phyloP scores from a whole-genome alignment of 2,329 filamentous ascomycete species.

The Waltergamsia citrina region DNA sequence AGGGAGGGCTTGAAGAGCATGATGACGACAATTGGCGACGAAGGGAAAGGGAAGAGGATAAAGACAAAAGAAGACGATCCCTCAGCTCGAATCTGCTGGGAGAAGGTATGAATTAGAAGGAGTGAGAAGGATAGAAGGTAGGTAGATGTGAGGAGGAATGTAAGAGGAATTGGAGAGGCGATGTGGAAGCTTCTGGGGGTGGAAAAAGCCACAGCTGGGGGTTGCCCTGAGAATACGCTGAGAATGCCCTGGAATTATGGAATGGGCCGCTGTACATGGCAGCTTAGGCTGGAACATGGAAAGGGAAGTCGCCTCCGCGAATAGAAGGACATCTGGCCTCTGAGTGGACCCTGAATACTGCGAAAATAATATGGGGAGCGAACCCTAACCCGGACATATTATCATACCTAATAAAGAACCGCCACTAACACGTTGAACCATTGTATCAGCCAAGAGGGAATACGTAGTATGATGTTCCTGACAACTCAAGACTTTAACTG shows the following conservation, averaged over 20 bases:
- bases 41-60: conserved; percentile 8
- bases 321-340: too few species aligned
- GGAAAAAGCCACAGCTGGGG: background rate
- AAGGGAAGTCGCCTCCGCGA: too few species aligned
- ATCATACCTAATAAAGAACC: too few species aligned
- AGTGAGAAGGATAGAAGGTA: background rate
- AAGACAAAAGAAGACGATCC: background rate
- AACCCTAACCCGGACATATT: too few species aligned
- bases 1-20: conserved; percentile 72
- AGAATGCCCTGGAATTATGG: background rate
- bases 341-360: too few species aligned
- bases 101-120: conserved; percentile 3
- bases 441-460: too few species aligned
- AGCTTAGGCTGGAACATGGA: too few species aligned
- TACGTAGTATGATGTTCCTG: too few species aligned
- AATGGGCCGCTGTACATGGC: background rate
- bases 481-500: too few species aligned
- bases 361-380: too few species aligned
- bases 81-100: conserved; percentile 5
- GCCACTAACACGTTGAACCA: too few species aligned
- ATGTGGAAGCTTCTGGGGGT: conserved; percentile 2
- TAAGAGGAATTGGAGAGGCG: conserved; percentile 1
- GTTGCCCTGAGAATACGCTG: background rate
- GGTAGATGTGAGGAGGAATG: conserved; percentile 3
- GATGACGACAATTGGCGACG: conserved; percentile 3